These are phyloP conservation scores for Coniochaeta sp. DNA, from an alignment of 2,329 filamentous ascomycete genomes.

Conservation along the genomic window DNA sequence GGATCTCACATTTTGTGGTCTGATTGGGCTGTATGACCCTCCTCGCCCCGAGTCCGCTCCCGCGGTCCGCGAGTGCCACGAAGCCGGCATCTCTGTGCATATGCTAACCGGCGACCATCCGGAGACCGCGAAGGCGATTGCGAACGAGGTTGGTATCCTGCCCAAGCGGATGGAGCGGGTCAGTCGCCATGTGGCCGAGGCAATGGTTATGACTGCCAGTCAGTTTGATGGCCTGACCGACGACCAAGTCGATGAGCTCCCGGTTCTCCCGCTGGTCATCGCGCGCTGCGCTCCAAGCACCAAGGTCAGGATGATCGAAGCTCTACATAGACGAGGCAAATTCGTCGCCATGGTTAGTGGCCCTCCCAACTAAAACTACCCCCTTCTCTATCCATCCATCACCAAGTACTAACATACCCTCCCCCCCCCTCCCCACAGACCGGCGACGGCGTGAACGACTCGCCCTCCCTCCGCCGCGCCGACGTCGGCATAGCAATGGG, in stretches of 20 bases:
- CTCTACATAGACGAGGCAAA: not conserved
- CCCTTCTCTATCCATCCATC: not conserved
- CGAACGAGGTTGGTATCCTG: slow-evolving; percentile 45
- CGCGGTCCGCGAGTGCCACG: slow-evolving; percentile 46
- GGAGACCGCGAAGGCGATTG: slow-evolving; percentile 52
- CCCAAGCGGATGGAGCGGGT: slow-evolving; percentile 31
- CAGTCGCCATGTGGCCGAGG: slow-evolving; percentile 39
- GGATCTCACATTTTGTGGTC: slow-evolving; percentile 54
- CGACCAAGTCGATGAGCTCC: slow-evolving; percentile 48
- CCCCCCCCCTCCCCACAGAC: no score
- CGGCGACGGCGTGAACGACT: slow-evolving; percentile 2
- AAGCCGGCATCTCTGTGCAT: slow-evolving; percentile 50
- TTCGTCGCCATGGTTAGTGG: slow-evolving; percentile 1
- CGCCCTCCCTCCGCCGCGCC: slow-evolving; percentile 13
- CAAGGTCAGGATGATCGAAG: slow-evolving; percentile 54
- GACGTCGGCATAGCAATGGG: slow-evolving; percentile 58
- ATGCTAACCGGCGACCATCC: slow-evolving; percentile 59
- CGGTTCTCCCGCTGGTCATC: slow-evolving; percentile 51
- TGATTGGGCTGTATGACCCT: slow-evolving; percentile 66
- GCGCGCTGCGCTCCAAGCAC: slow-evolving; percentile 55
- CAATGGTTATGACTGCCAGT: slow-evolving; percentile 48
- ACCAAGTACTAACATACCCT: not conserved
- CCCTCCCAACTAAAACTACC: not conserved
- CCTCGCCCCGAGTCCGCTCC: slow-evolving; percentile 56
- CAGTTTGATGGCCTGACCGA: slow-evolving; percentile 52